Percentiles rank a stretch among this genome's conserved stretches.
Evolutionary conservation across 2,329 filamentous ascomycete species (phyloP).

Genomic region (Remersonia thermophila): DNA sequence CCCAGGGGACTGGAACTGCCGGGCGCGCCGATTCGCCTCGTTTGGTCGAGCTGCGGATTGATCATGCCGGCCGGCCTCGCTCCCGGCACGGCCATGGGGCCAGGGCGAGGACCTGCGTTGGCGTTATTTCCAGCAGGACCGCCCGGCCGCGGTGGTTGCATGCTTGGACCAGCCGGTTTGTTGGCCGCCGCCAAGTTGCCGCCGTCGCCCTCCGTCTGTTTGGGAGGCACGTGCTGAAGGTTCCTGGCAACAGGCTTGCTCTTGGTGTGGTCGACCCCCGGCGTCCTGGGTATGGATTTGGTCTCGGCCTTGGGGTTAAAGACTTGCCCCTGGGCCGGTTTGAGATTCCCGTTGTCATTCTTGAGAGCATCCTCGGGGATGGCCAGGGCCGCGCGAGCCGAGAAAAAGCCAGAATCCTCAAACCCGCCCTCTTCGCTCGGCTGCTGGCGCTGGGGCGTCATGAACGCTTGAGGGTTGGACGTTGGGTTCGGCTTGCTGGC

Average conservation of each 20-base stretch:
- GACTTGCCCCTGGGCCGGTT: slow-evolving; percentile 31
- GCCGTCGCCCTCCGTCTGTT: slow-evolving; percentile 15
- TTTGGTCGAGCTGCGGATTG: slow-evolving; percentile 42
- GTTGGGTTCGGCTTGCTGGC: slow-evolving; percentile 4
- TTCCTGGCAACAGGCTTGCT: slow-evolving; percentile 58
- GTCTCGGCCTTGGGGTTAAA: slow-evolving; percentile 68
- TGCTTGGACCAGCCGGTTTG: neutral
- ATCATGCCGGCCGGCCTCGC: slow-evolving; percentile 24
- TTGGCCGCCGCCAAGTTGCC: neutral
- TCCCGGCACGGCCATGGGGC: neutral
- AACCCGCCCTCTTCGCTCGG: slow-evolving; percentile 1
- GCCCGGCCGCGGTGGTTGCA: neutral
- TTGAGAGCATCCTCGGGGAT: slow-evolving; percentile 37
- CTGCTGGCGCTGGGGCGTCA: slow-evolving; percentile 20
- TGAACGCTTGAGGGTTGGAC: slow-evolving; percentile 18
- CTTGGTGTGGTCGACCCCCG: slow-evolving; percentile 69
- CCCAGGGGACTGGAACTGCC: slow-evolving; percentile 41
- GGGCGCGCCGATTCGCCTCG: slow-evolving; percentile 48
- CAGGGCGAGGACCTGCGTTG: slow-evolving; percentile 1
- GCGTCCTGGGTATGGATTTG: slow-evolving; percentile 79
- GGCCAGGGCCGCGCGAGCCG: slow-evolving; percentile 51
- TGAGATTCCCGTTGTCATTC: slow-evolving; percentile 25
- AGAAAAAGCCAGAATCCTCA: slow-evolving; percentile 42
- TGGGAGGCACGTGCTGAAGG: slow-evolving; percentile 38
- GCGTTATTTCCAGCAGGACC: neutral